A percentile compares a stretch with the other conserved stretches of the same genome.
These are phyloP conservation scores for Hypoxylon sp. DNA, from an alignment of 2,329 filamentous ascomycete genomes.

Conservation along the genomic window DNA sequence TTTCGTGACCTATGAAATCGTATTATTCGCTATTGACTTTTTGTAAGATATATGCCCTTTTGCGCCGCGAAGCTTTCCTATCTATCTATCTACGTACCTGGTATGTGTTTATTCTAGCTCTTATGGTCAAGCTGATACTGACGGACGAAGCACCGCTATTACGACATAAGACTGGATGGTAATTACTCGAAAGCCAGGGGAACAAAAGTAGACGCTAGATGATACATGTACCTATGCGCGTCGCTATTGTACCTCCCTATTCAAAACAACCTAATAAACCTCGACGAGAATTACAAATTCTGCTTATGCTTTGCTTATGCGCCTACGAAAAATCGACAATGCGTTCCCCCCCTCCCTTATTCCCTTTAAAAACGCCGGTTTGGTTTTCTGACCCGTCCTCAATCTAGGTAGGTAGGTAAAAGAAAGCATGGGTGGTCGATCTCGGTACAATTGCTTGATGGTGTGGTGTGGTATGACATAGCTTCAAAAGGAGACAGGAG, in stretches of 20 bases:
- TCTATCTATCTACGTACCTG: not conserved
- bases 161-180: not conserved
- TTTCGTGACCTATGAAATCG: not conserved
- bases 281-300: constrained; percentile 1
- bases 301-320: constrained; percentile 8
- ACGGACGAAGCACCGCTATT: not conserved
- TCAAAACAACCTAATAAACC: not conserved
- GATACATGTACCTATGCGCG: not conserved
- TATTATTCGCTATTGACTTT: too few relatives aligned
- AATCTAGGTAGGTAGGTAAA: not conserved
- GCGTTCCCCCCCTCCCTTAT: not conserved
- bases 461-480: not conserved
- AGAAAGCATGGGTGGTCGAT: not conserved
- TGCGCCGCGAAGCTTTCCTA: constrained; percentile 1
- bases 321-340: not conserved
- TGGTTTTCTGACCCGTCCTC: not conserved
- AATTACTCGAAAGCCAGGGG: not conserved
- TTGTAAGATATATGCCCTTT: not conserved
- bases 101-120: not conserved
- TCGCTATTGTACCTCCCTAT: not conserved
- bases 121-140: not conserved
- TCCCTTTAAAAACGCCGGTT: not conserved
- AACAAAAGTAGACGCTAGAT: too few relatives aligned
- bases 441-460: not conserved
- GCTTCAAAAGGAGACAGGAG: not conserved